Base-by-base conservation (phyloP, 2,329 filamentous ascomycete species). In the Aspergillus proliferans region DNA sequence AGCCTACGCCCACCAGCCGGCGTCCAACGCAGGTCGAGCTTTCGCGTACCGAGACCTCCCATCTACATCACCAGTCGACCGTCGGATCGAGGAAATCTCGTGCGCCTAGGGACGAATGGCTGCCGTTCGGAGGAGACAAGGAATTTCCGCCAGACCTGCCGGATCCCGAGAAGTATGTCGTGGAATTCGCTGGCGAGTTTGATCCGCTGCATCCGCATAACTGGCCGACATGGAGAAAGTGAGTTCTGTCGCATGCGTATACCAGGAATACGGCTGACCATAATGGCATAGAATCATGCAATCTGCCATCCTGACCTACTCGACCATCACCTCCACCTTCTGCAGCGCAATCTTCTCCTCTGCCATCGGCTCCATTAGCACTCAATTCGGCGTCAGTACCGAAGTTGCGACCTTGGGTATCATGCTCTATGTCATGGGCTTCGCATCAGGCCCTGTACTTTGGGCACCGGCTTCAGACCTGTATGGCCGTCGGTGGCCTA, bases 311-410 rank as follows among this genome's bases (percentile, higher is more conserved):
- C 50, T 67, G 4, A 59, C 61, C 12, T 81, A 75, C 47, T 73
- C 74, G 5, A 80, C 78, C 3, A 68, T 81, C 36, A 65, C 70
- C 1, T 68, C 74, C 0, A 75, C 78, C 0, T 80, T 81, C 51
- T 72, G 73, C 0, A 71, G 67, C 7, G 84, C 81, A 65, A 83
- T 88, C 58, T 89, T 87, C 71, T 87, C 85, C 1, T 72, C 82
- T 14, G 83, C 84, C 4, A 85, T 84, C 0, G 52, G 52, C 3
- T 58, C 71, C 6, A 75, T 88, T 6, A 77, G 80, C 10, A 42
- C 50, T 3, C 62, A 78, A 8, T 79, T 78, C 52, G 52, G 72
- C 10, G 70, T 78, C 14, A 68, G 70, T n/a, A 59, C 51, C 0
- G 69, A 76, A 51, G 69, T 76, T 2, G 61, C 69, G 1, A 71